Percentiles rank a stretch among this genome's conserved stretches.
These are phyloP conservation scores for Cadophora malorum DNA, from an alignment of 2,329 filamentous ascomycete species.

Conservation along the genomic window DNA sequence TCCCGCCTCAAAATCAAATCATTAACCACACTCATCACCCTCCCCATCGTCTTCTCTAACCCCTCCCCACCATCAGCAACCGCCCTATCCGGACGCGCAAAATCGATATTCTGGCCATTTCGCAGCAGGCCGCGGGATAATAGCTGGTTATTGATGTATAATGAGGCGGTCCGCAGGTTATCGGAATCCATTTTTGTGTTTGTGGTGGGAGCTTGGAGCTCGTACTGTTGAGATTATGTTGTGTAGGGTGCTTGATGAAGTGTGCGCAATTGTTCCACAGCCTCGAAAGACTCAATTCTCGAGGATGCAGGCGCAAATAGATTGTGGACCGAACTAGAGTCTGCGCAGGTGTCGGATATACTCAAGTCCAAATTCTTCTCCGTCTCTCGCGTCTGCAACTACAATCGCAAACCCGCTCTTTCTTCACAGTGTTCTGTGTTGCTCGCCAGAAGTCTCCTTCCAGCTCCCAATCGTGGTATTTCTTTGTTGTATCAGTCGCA, in stretches of 20 bases:
- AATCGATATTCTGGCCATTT: constrained; percentile 80
- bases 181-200: constrained; percentile 48
- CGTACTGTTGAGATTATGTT: background rate
- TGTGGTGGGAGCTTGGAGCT: background rate
- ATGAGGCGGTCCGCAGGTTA: constrained; percentile 69
- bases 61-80: constrained; percentile 64
- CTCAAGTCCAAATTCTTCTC: background rate
- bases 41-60: constrained; percentile 75
- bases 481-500: too few species aligned
- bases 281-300: background rate
- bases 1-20: constrained; percentile 91
- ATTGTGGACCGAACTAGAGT: background rate
- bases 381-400: background rate
- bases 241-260: background rate
- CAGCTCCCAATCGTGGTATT: too few species aligned
- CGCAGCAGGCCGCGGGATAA: constrained; percentile 69
- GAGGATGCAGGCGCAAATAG: background rate
- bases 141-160: constrained; percentile 76
- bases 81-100: constrained; percentile 72
- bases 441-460: background rate
- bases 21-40: constrained; percentile 91
- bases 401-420: background rate
- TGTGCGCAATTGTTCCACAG: background rate
- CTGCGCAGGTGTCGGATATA: background rate
- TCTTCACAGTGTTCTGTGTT: background rate